A percentile compares a stretch with the other conserved stretches of the same genome.
Evolutionary conservation across 768 basidiomycete genomes (phyloP).

Genomic region (Lactifluus piperatus): DNA sequence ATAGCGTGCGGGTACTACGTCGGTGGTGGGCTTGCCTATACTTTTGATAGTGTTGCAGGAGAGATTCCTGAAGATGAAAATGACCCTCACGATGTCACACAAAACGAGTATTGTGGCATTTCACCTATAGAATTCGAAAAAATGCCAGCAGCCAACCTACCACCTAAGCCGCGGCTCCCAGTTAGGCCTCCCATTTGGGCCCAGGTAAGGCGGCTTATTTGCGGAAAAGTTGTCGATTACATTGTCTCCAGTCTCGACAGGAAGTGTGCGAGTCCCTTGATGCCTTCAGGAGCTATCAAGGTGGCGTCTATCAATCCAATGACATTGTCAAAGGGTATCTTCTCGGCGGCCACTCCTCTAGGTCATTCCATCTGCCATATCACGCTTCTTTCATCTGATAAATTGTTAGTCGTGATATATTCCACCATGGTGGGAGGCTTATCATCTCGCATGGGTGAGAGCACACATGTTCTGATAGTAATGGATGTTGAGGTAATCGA

Average conservation of each 20-base stretch:
- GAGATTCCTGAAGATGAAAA: neutral
- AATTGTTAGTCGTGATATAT: conserved; percentile 55
- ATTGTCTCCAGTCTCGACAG: conserved; percentile 55
- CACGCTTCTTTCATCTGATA: conserved; percentile 10
- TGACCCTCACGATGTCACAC: neutral
- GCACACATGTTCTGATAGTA: neutral
- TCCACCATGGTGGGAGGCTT: conserved; percentile 51
- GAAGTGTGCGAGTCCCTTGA: conserved; percentile 77
- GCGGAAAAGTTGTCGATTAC: neutral
- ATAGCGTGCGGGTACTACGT: neutral
- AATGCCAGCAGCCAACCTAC: neutral
- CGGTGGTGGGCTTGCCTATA: neutral
- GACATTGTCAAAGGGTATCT: conserved; percentile 68
- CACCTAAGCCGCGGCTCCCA: conserved; percentile 24
- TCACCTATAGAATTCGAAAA: neutral
- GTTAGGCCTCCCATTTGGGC: conserved; percentile 37
- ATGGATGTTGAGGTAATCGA: neutral
- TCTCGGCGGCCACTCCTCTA: conserved; percentile 59
- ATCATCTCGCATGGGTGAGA: conserved; percentile 81
- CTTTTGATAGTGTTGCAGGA: neutral
- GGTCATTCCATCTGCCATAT: conserved; percentile 32
- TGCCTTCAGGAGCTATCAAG: conserved; percentile 69
- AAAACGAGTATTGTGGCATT: neutral
- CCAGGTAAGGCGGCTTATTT: conserved; percentile 26
- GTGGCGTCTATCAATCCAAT: conserved; percentile 63